These are phyloP conservation scores for Melampsora americana DNA, from an alignment of 1,284 basidiomycete genomes.

Conservation along the genomic window DNA sequence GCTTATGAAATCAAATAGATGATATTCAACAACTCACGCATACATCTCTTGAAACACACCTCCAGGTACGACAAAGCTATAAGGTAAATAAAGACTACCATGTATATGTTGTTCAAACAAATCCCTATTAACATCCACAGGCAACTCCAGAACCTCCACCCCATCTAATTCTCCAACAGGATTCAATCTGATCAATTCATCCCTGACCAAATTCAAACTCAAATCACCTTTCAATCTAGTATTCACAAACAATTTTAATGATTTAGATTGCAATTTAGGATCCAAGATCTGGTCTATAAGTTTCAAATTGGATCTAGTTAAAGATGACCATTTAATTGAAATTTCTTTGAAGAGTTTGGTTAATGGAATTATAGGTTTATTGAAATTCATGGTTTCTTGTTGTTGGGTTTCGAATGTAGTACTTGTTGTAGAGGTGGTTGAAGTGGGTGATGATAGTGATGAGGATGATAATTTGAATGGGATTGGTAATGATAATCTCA, in stretches of 20 bases:
- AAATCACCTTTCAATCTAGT: background rate
- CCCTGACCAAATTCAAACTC: background rate
- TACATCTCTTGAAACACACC: slow-evolving; percentile 42
- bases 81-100: slow-evolving; percentile 35
- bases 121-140: background rate
- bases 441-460: too few relatives aligned
- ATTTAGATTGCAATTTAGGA: slow-evolving; percentile 3
- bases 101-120: background rate
- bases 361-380: background rate
- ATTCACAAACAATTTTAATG: background rate
- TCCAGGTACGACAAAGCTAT: slow-evolving; percentile 36
- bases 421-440: too few relatives aligned
- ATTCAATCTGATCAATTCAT: background rate
- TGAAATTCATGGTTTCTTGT: background rate
- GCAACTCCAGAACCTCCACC: slow-evolving; percentile 18
- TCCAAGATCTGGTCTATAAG: slow-evolving; percentile 16
- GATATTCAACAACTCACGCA: slow-evolving; percentile 18
- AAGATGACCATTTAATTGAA: slow-evolving; percentile 18
- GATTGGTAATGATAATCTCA: too few relatives aligned
- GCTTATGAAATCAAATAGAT: too few relatives aligned
- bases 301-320: slow-evolving; percentile 18
- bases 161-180: slow-evolving; percentile 22
- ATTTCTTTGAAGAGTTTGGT: slow-evolving; percentile 9
- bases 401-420: too few relatives aligned
- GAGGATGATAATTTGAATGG: too few relatives aligned